Percentiles rank a stretch among this genome's conserved stretches.
Conservation (phyloP, 192 early-diverging fungal species). For the Spinellus fusiger region DNA sequence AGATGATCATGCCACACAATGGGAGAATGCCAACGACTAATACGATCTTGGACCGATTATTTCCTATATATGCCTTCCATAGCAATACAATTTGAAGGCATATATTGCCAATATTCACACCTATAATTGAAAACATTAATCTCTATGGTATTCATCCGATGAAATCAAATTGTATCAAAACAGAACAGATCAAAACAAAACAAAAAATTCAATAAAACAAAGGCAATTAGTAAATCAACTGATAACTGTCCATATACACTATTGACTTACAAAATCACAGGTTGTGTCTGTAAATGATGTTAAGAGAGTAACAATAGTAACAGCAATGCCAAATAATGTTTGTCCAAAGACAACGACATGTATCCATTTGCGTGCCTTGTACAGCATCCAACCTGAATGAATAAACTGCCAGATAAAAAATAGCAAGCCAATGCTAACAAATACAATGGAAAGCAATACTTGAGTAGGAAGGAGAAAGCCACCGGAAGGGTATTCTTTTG, state of each 20-base stretch:
- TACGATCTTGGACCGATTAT: conserved; percentile 23
- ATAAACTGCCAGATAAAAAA: conserved; percentile 28
- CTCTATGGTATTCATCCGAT: neutral
- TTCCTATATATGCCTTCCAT: conserved; percentile 30
- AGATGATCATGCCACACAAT: conserved; percentile 14
- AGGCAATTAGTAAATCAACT: neutral
- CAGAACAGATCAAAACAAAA: too few relatives aligned
- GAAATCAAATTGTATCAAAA: too few relatives aligned
- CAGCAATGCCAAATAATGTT: conserved; percentile 15
- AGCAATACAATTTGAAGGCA: conserved; percentile 17
- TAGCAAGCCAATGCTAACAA: conserved; percentile 21
- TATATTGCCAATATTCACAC: conserved; percentile 26
- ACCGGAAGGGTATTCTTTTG: too few relatives aligned
- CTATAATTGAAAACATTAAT: conserved; percentile 23
- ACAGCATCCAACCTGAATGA: conserved; percentile 4
- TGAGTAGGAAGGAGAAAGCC: neutral
- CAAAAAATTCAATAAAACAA: too few relatives aligned
- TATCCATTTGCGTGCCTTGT: conserved; percentile 16
- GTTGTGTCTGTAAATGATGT: conserved; percentile 12
- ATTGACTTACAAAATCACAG: conserved; percentile 30
- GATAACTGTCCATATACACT: neutral
- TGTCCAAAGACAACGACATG: conserved; percentile 18
- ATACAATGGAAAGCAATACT: conserved; percentile 24
- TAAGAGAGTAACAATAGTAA: conserved; percentile 22
- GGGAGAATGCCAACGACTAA: conserved; percentile 10